Evolutionary conservation across 495 filamentous ascomycete species (phyloP), one percentile per base, ranked within the genome.

Genomic region (Baudoinia panamericana): DNA sequence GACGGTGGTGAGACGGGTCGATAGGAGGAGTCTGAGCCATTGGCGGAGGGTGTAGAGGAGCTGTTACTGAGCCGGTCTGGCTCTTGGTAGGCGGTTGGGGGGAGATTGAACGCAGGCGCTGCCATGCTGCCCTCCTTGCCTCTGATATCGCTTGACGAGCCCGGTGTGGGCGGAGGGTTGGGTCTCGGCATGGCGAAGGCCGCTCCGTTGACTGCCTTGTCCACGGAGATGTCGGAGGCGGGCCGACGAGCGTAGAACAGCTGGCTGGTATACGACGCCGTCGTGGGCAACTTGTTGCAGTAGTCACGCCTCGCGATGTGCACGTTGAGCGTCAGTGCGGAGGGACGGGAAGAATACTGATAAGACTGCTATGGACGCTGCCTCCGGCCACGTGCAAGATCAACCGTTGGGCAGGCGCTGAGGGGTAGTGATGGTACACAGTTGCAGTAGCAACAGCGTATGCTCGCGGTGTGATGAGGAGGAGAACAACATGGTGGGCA

Each of bases 71-170:
- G 59, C 36, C 57, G 19, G 19, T 43, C 34, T 8, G 41, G 24
- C n/a, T 48, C 42, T 16, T 37, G 32, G 24, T 85, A 66, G 18
- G 88, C 87, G 9, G 88, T 84, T 5, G 88, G 88, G 19, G 86
- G 88, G 20, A 96, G 64, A 42, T 78, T 71, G 53, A 95, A 93
- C 10, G 72, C 65, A 16, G 65, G 57, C 49, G 82, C 78, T 36
- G 71, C 51, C 26, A 54, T 59, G 24, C 69, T 63, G 45, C 77
- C 71, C 47, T 87, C 79, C 58, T 90, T 81, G 48, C 78, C 76
- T 23, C 71, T 69, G 52, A 94, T 77, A 53, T 92, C 85, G 27
- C 78, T 78, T 10, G 84, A 92, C 36, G 84, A 82, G 36, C 76
- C 76, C 19, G 88, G 88, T 5, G 87, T 93, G 29, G 84, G 86